Base-by-base conservation (phyloP, 495 filamentous ascomycete species). In the Cercophora scortea region DNA sequence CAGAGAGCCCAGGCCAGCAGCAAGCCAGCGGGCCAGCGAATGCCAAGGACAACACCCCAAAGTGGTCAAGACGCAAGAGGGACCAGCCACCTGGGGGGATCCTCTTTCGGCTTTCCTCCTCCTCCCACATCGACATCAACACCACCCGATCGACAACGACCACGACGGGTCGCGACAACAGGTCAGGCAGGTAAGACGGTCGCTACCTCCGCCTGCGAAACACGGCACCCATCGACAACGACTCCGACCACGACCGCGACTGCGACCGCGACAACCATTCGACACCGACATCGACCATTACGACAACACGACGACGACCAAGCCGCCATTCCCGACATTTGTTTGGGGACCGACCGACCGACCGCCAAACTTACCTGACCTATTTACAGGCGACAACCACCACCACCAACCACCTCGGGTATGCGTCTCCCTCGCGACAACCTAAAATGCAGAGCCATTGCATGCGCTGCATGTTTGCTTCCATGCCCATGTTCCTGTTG, bases 41-140 rank as follows among this genome's bases (percentile, higher is more conserved):
- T 51, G 55, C 55, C 55, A 58, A 58, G 56, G 48, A 58, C 47
- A 58, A 58, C 56, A 58, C 51, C 47, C 51, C 56, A 33, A 49
- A 44, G 51, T 50, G 17, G n/a, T 32, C 36, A 38, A 35, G 25
- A 25, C 25, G 25, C 25, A 25, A 35, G 45, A 48, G 38, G 17
- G 18, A 16, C 17, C 43, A 17, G 10, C 42, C 43, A 17, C 42
- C 42, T 18, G 18, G 41, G 52, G 33, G 2, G 25, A 25, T 25
- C 25, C 25, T 25, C 25, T 25, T 25, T 25, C 25, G 25, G 25
- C 25, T 25, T 34, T 32, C 44, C 51, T 34, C 51, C 49, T 54
- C 42, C 51, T 45, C 13, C 57, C 8, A 53, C 53, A 56, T 49
- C 53, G 57, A 56, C 57, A 40, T 50, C 55, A 19, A 54, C 36